Evolutionary conservation across 176 grass and related monocot genomes (phyloP).

Genomic region (Elymus sibiricus): DNA sequence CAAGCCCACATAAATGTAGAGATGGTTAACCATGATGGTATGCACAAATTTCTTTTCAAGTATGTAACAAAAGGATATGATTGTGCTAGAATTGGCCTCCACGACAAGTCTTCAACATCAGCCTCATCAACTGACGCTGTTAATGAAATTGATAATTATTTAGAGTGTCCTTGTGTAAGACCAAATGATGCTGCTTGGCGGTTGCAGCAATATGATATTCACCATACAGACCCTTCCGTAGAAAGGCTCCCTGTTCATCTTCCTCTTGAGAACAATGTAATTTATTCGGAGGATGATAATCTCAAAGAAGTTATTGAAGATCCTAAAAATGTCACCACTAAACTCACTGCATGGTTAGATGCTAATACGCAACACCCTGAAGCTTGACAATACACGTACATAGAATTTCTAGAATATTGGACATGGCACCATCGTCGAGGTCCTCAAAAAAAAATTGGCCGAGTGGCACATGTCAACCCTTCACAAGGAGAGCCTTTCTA

Average conservation of each 20-base stretch:
- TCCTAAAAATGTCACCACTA: too few species aligned
- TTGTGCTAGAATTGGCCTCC: background rate
- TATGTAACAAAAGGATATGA: background rate
- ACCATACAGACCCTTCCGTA: background rate
- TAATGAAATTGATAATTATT: background rate
- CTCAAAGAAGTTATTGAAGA: too few species aligned
- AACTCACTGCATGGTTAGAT: background rate
- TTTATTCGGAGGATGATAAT: too few species aligned
- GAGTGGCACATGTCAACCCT: background rate
- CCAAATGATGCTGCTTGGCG: background rate
- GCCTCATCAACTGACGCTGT: background rate
- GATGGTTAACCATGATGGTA: background rate
- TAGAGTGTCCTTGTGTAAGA: background rate
- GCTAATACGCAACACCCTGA: background rate
- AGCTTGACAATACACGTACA: background rate
- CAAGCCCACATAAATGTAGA: too few species aligned
- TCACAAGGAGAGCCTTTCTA: background rate
- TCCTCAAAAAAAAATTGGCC: background rate
- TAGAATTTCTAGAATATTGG: background rate
- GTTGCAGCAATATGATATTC: background rate
- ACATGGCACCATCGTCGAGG: background rate
- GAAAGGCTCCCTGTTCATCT: background rate
- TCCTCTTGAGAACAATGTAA: too few species aligned
- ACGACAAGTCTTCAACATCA: background rate
- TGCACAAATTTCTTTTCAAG: constrained; percentile 13